Evolutionary conservation across 306 rosid species (phyloP).

Genomic region (Cicer yamashitae): DNA sequence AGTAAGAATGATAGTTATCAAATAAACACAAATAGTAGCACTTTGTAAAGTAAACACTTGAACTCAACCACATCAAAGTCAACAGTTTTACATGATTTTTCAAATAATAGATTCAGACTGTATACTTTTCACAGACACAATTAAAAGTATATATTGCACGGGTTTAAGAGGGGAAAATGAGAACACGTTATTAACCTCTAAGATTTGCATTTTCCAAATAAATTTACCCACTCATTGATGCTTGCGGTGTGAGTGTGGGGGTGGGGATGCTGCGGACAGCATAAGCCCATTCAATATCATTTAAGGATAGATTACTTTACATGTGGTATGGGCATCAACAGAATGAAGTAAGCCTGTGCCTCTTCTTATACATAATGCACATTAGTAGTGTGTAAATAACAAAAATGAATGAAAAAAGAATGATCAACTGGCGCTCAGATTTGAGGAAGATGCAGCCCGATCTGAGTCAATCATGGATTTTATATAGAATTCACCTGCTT

Average conservation of each 20-base stretch:
- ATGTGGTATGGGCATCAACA: constrained; percentile 37
- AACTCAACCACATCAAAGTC: constrained; percentile 20
- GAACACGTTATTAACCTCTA: not conserved
- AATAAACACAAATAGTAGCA: constrained; percentile 29
- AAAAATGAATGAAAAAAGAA: not conserved
- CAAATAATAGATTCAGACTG: constrained; percentile 3
- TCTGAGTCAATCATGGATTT: constrained; percentile 95
- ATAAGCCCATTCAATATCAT: constrained; percentile 21
- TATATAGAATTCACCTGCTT: constrained; percentile 93
- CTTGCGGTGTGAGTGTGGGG: not conserved
- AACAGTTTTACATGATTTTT: constrained; percentile 29
- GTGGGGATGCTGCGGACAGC: constrained; percentile 9
- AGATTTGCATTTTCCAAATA: constrained; percentile 16
- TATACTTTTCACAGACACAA: constrained; percentile 5
- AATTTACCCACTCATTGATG: constrained; percentile 31
- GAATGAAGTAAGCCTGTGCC: constrained; percentile 45
- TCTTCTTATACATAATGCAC: constrained; percentile 46
- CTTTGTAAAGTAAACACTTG: constrained; percentile 7
- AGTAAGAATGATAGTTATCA: constrained; percentile 28
- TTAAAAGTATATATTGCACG: constrained; percentile 8
- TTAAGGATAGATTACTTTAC: constrained; percentile 28
- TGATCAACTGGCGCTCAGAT: constrained; percentile 54
- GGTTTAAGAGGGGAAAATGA: not conserved
- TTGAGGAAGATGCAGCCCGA: constrained; percentile 69
- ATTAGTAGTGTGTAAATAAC: constrained; percentile 19